Base-by-base conservation (phyloP, 2,329 filamentous ascomycete species). In the Diaporthe humulicola region DNA sequence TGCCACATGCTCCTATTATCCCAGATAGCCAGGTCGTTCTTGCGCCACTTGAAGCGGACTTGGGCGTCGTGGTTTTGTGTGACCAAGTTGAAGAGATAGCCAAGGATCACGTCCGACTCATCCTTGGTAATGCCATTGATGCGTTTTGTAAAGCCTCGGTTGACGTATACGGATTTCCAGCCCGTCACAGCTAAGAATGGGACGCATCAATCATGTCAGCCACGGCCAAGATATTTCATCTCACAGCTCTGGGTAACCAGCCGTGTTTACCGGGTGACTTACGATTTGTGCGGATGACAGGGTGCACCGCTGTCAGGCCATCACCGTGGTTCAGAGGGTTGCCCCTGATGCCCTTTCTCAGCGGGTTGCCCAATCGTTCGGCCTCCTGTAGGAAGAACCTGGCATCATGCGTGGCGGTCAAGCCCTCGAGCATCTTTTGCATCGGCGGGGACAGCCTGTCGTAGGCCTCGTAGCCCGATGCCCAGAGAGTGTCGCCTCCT, bases 1-100 rank as follows among this genome's bases (percentile, higher is more conserved):
- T 88, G 86, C 77, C 83, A 86, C 15, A 84, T 88, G 40, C 82
- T 86, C 69, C 87, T 82, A 78, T 93, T 93, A 79, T 94, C 92
- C 92, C 92, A 94, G 77, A 93, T 91, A 1, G 90, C 89, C 6
- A 88, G 79, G 77, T 90, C 88, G 73, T 90, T 89, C 79, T 86
- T 83, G 71, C 82, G 83, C 88, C 88, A 90, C 70, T 84, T 84
- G 78, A 87, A 90, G 5, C 89, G 84, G 12, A 91, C 88, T 78
- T 91, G 89, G 0, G 87, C 84, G 78, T 91, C 90, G 75, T 91
- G 89, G 78, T 91, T 91, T 78, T 89, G 83, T 8, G 85, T 85
- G 15, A 88, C 83, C 15, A 90, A 78, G 74, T 86, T 85, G 76
- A 87, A 85, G 57, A 88, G 83, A 75, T 88, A 89, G 19, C 79